Conservation (phyloP, 208 protist species). For the Leishmania lainsoni region DNA sequence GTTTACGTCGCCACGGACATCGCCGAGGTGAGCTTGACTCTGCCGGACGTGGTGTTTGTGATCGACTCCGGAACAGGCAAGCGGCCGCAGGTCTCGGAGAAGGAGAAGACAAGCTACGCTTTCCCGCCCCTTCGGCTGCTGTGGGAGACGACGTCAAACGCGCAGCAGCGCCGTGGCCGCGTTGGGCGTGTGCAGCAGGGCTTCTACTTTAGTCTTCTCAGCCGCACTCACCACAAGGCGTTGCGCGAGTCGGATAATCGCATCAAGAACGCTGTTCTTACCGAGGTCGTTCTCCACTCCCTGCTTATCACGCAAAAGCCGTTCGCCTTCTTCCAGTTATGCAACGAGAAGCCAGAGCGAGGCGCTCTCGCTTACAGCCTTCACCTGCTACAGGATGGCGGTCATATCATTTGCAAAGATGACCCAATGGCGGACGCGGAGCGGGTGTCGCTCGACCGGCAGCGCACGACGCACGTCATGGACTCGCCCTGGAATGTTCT, state of each 20-base stretch:
- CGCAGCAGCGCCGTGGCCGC: slow-evolving; percentile 76
- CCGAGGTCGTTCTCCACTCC: slow-evolving; percentile 78
- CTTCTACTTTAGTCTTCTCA: slow-evolving; percentile 86
- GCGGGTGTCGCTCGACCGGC: slow-evolving; percentile 30
- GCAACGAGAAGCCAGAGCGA: slow-evolving; percentile 63
- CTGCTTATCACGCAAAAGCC: slow-evolving; percentile 72
- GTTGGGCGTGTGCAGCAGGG: slow-evolving; percentile 86
- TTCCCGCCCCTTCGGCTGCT: slow-evolving; percentile 80
- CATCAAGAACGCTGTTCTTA: slow-evolving; percentile 68
- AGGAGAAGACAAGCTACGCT: slow-evolving; percentile 54
- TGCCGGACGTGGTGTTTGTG: slow-evolving; percentile 95
- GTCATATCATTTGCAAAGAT: slow-evolving; percentile 54
- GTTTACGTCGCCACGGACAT: slow-evolving; percentile 96
- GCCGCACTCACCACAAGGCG: slow-evolving; percentile 35
- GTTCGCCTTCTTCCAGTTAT: slow-evolving; percentile 65
- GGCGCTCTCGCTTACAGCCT: slow-evolving; percentile 65
- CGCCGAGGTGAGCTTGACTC: slow-evolving; percentile 96
- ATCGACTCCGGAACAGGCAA: slow-evolving; percentile 94
- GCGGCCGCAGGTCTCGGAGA: slow-evolving; percentile 58
- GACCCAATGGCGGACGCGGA: slow-evolving; percentile 46
- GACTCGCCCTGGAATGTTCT: slow-evolving; percentile 49
- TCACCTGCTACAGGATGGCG: slow-evolving; percentile 60
- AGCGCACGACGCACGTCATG: slow-evolving; percentile 29
- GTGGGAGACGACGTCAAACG: slow-evolving; percentile 70
- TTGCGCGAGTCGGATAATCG: slow-evolving; percentile 45